These are phyloP conservation scores for Phoma sp. DNA, from an alignment of 2,329 filamentous ascomycete genomes.

Conservation along the genomic window DNA sequence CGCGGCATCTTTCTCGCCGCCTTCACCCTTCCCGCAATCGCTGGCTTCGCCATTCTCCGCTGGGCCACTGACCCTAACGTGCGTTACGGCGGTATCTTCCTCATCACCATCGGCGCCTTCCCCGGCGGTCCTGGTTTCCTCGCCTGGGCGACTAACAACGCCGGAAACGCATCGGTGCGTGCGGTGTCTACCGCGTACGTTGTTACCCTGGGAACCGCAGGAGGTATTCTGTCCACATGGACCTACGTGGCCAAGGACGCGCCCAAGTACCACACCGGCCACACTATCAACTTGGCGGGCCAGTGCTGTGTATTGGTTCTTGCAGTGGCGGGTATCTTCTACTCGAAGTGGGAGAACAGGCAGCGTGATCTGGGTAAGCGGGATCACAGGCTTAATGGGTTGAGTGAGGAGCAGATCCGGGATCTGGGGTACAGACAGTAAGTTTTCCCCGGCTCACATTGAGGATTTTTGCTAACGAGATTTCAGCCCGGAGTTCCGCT, in stretches of 20 bases:
- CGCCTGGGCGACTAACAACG: conserved; percentile 65
- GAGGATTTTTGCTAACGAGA: too few relatives aligned
- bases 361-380: conserved; percentile 56
- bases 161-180: conserved; percentile 61
- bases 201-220: conserved; percentile 70
- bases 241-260: conserved; percentile 61
- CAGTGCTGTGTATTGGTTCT: conserved; percentile 56
- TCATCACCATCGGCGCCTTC: conserved; percentile 63
- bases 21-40: conserved; percentile 51
- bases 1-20: conserved; percentile 47
- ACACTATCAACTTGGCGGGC: conserved; percentile 66
- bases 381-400: conserved; percentile 57
- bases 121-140: conserved; percentile 65
- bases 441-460: too few relatives aligned
- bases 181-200: conserved; percentile 64
- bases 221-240: conserved; percentile 63
- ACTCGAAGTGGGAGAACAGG: conserved; percentile 62
- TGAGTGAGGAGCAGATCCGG: conserved; percentile 54
- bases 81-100: conserved; percentile 61
- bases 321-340: conserved; percentile 57
- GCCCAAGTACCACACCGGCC: conserved; percentile 74
- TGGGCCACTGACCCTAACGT: conserved; percentile 64
- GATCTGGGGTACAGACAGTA: conserved; percentile 59
- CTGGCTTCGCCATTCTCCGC: conserved; percentile 60
- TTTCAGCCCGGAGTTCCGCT: conserved; percentile 57